Conservation (phyloP, 1,284 basidiomycete genomes). For the Pseudozyma pruni region DNA sequence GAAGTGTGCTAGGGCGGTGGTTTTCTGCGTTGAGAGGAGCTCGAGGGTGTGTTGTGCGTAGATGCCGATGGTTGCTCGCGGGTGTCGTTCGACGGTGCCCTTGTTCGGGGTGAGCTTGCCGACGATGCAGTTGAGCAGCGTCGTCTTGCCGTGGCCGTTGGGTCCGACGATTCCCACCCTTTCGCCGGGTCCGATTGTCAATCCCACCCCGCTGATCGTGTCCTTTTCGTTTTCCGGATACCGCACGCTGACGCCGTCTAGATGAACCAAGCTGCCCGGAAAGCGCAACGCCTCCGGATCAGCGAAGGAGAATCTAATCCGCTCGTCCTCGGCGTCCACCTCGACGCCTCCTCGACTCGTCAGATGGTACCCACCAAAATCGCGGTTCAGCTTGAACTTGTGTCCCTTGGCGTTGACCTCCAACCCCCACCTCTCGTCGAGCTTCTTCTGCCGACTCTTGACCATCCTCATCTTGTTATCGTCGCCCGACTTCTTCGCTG, state of each 20-base stretch:
- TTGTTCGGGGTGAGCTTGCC: conserved; percentile 72
- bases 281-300: conserved; percentile 72
- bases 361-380: conserved; percentile 71
- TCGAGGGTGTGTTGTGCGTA: conserved; percentile 70
- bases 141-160: conserved; percentile 62
- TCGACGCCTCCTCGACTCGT: conserved; percentile 71
- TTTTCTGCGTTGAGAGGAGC: conserved; percentile 23
- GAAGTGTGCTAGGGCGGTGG: conserved; percentile 70
- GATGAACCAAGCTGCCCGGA: conserved; percentile 72
- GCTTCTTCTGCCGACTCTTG: conserved; percentile 75
- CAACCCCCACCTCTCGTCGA: conserved; percentile 74
- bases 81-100: conserved; percentile 74
- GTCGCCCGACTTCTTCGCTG: conserved; percentile 75
- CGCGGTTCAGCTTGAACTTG: conserved; percentile 77
- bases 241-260: conserved; percentile 72
- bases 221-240: conserved; percentile 68
- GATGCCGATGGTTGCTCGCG: conserved; percentile 73
- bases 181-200: conserved; percentile 74
- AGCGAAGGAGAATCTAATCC: conserved; percentile 71
- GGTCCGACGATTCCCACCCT: conserved; percentile 74
- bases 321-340: conserved; percentile 72
- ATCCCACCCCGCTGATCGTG: conserved; percentile 72
- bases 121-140: conserved; percentile 71
- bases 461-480: conserved; percentile 74
- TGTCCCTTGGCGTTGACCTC: conserved; percentile 71